Evolutionary conservation across 768 basidiomycete genomes (phyloP).

Genomic region (Tricholoma terreum): DNA sequence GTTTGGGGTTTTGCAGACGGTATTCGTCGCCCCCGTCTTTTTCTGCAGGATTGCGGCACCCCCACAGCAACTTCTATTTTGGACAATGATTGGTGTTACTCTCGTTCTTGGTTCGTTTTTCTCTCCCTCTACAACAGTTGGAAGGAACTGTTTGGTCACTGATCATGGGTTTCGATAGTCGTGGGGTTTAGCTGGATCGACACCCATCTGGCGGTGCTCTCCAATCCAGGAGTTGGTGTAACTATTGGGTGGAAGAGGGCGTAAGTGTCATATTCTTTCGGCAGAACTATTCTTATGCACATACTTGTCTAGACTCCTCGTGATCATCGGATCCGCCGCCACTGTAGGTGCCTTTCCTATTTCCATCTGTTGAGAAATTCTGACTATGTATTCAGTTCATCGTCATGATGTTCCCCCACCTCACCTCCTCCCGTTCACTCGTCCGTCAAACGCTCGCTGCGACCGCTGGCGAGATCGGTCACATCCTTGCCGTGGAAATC

Average conservation of each 20-base stretch:
- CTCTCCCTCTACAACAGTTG: not conserved
- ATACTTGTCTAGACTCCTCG: conserved; percentile 30
- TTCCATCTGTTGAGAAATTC: no score
- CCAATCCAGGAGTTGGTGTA: conserved; percentile 35
- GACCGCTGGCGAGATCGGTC: conserved; percentile 31
- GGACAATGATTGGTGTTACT: conserved; percentile 38
- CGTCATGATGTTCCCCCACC: conserved; percentile 44
- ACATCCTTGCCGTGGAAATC: conserved; percentile 39
- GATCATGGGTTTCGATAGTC: not conserved
- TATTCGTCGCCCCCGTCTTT: conserved; percentile 33
- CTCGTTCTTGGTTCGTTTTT: conserved; percentile 31
- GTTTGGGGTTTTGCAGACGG: conserved; percentile 31
- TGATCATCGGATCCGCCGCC: conserved; percentile 44
- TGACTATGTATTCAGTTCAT: conserved; percentile 28
- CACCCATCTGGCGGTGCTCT: conserved; percentile 25
- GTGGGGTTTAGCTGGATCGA: conserved; percentile 45
- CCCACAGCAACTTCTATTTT: conserved; percentile 32
- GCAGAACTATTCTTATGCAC: not conserved
- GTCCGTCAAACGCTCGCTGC: conserved; percentile 41
- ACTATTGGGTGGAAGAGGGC: conserved; percentile 41
- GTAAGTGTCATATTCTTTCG: conserved; percentile 20
- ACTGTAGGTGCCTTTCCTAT: conserved; percentile 26
- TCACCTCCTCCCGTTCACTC: conserved; percentile 38
- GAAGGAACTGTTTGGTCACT: not conserved
- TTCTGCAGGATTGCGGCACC: conserved; percentile 34